Percentiles rank a stretch among this genome's conserved stretches.
These are phyloP conservation scores for Solanum medicagineum DNA, from an alignment of 257 asterid genomes.

Conservation along the genomic window DNA sequence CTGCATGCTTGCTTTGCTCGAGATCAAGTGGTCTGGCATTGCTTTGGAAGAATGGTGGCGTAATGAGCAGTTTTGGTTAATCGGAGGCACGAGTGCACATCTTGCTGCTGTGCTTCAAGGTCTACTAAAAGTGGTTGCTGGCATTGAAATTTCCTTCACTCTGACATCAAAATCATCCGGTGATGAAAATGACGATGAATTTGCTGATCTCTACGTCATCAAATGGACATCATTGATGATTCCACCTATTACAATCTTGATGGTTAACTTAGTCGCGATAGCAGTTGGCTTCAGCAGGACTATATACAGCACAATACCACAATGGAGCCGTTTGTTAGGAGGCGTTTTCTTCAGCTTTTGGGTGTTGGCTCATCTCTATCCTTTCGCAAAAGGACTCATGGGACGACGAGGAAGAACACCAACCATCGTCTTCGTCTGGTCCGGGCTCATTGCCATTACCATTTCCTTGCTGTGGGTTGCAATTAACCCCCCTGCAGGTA, in stretches of 20 bases:
- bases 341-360: conserved; percentile 90
- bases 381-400: conserved; percentile 79
- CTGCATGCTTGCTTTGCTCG: conserved; percentile 52
- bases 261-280: conserved; percentile 60
- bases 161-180: conserved; percentile 64
- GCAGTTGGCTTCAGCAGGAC: conserved; percentile 81
- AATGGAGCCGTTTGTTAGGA: conserved; percentile 78
- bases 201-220: conserved; percentile 51
- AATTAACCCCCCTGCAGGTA: conserved; percentile 56
- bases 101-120: conserved; percentile 86
- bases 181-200: conserved; percentile 61
- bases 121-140: conserved; percentile 69
- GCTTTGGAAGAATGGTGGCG: conserved; percentile 86
- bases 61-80: conserved; percentile 82
- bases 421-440: conserved; percentile 75
- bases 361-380: conserved; percentile 78
- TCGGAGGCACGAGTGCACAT: conserved; percentile 88
- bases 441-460: conserved; percentile 75
- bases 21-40: conserved; percentile 79
- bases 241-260: conserved; percentile 63
- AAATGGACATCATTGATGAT: conserved; percentile 74
- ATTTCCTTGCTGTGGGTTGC: conserved; percentile 79
- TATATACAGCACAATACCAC: conserved; percentile 67
- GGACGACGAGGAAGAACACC: conserved; percentile 82
- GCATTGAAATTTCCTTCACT: conserved; percentile 76